Evolutionary conservation across 148 eudicot species (phyloP), one percentile per base, ranked within the genome.

Genomic region (Camellia japonica): DNA sequence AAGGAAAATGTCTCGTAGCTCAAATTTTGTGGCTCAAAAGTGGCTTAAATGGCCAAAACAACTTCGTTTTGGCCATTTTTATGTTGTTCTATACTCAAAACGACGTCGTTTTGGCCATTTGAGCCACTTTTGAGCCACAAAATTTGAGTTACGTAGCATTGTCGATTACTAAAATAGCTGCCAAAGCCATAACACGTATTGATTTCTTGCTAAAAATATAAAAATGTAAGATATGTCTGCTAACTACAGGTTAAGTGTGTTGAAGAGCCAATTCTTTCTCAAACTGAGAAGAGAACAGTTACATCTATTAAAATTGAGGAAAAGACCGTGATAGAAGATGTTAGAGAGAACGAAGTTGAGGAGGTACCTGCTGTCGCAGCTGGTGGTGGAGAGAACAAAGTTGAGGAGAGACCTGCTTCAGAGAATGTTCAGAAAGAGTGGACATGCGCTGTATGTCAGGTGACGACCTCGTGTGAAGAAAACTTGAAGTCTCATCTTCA

Each of bases 401-500:
- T 30, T 6, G 3, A 9, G 19, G 71, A 63, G 70, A 0, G 54
- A 23, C 41, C 75, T 8, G 3, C 38, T 68, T 23, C 20, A 23
- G 58, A 76, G 70, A 47, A 68, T 20, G 54, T 76, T 71, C 84
- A 79, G 78, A 78, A 46, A 61, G 80, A 78, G 43, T 82, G 84
- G 84, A 55, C 80, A 18, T 82, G 84, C 62, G 73, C 80, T 12
- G 38, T 77, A 5, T 82, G 84, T 55, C 71, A 70, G 64, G 58
- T 77, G 61, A 82, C 46, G 51, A 64, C 67, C 41, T 0, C 44
- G 11, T 10, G 73, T 54, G 84, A 82, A 78, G 0, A 18, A 55
- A 44, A 59, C 8, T 54, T 82, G 71, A 52, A 75, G 41, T 51
- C 62, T 23, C 85, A 79, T 83, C 76, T 83, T 68, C 71, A 19